phyloP scores from a whole-genome alignment of 2,329 filamentous ascomycete species.

The Penicillium sp. region DNA sequence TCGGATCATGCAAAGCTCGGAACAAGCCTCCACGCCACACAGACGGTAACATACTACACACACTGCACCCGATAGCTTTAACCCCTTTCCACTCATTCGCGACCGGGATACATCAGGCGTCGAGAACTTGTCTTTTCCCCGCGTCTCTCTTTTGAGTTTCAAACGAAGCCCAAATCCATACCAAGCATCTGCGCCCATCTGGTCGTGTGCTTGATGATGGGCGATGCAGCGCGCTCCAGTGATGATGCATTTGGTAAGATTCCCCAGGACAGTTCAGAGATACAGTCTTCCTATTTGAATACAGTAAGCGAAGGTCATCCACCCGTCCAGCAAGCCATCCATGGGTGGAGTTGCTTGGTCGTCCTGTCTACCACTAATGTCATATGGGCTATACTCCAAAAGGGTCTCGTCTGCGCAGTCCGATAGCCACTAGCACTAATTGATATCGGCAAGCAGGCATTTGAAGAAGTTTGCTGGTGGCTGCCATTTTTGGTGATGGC shows the following conservation, averaged over 20 bases:
- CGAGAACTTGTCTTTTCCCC: not conserved
- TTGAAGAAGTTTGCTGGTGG: not conserved
- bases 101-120: not conserved
- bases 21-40: not conserved
- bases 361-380: slow-evolving; percentile 17
- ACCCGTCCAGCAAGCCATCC: slow-evolving; percentile 8
- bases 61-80: not conserved
- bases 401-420: not conserved
- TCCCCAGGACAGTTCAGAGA: slow-evolving; percentile 14
- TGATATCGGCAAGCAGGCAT: not conserved
- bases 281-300: slow-evolving; percentile 15
- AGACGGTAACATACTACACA: not conserved
- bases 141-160: not conserved
- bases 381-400: not conserved
- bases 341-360: slow-evolving; percentile 18
- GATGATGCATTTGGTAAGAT: slow-evolving; percentile 11
- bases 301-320: slow-evolving; percentile 1
- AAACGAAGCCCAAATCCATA: not conserved
- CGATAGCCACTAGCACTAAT: not conserved
- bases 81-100: not conserved
- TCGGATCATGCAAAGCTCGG: not conserved
- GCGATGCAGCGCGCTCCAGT: no score
- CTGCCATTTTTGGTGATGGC: not conserved
- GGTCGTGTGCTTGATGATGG: not conserved
- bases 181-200: not conserved